Percentiles rank a stretch among this genome's conserved stretches.
phyloP scores from a whole-genome alignment of 495 filamentous ascomycete species.

The Amorphotheca resinae region DNA sequence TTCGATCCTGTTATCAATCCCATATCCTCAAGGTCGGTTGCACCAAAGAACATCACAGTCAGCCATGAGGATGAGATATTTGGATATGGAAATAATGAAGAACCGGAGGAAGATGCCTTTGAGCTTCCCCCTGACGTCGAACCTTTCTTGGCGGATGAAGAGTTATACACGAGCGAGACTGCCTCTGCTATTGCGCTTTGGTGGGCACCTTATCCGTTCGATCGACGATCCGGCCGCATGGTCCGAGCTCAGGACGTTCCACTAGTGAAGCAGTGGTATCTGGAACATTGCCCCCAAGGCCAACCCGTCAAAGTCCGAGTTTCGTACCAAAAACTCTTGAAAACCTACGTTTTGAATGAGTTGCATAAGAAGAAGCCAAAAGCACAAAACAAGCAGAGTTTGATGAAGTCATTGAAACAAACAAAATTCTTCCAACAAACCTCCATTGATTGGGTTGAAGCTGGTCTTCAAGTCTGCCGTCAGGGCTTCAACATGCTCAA shows the following conservation, averaged over 20 bases:
- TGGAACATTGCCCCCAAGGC: conserved; percentile 85
- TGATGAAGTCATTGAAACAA: conserved; percentile 77
- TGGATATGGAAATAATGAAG: conserved; percentile 70
- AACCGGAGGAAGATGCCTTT: conserved; percentile 64
- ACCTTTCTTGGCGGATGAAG: conserved; percentile 83
- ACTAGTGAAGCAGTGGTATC: conserved; percentile 95
- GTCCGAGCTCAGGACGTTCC: conserved; percentile 95
- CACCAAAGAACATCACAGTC: conserved; percentile 84
- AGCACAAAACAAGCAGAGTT: conserved; percentile 85
- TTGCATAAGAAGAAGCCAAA: conserved; percentile 91
- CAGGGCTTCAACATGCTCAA: conserved; percentile 99
- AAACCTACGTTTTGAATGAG: conserved; percentile 93
- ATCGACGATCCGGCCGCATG: conserved; percentile 94
- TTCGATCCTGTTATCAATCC: conserved; percentile 97
- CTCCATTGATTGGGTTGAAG: conserved; percentile 98
- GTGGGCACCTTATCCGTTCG: conserved; percentile 98
- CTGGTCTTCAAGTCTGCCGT: conserved; percentile 92
- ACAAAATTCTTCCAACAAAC: conserved; percentile 99
- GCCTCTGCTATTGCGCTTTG: conserved; percentile 86
- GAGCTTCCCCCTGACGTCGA: conserved; percentile 68
- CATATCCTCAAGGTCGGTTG: conserved; percentile 89
- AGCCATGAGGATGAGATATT: conserved; percentile 96
- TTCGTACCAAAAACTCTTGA: conserved; percentile 98
- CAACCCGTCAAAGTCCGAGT: conserved; percentile 97
- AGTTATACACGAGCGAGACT: conserved; percentile 81